Base-by-base conservation (phyloP, 2,329 filamentous ascomycete genomes). In the Colletotrichum limetticola region DNA sequence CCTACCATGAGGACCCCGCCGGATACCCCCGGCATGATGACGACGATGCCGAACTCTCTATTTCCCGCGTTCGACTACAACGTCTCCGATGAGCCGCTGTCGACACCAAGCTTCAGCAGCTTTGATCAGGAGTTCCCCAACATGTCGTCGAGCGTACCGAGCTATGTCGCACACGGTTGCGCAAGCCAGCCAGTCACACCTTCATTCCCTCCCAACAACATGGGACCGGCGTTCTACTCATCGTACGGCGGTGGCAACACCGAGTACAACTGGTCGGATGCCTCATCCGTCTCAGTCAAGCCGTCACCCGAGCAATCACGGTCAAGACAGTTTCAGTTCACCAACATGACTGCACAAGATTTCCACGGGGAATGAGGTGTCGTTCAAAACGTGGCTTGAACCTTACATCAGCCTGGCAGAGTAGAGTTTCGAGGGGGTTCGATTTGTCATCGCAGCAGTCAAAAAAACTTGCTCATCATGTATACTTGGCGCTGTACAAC, bases 231-330 rank as follows among this genome's bases (percentile, higher is more conserved):
- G 11, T 87, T 86, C 61, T 84, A 83, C 65, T 59, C 68, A 64
- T 80, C 81, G 67, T 78, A 58, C 71, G 74, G 68, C 35, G 80
- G 78, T 42, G 80, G 76, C 35, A 86, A 85, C 53, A 78, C 85
- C 19, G 87, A 90, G 74, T 89, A 87, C 76, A 85, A 86, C 76
- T 90, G 88, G 83, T 84, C 88, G 5, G 83, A 85, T 55, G 82
- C 85, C 46, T 82, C 85, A 1, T 67, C 61, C 42, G 53, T 69
- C 1, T 83, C 80, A 7, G 75, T 79, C 35, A 80, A 80, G 58
- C 77, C 80, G 2, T 83, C 83, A 14, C 79, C 81, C 4, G 79
- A 77, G 11, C 79, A 81, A 26, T 55, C 68, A 35, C 61, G 68
- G 78, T 67, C 74, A 75, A 78, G 64, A 37, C 78, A 80, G 26